Conservation (phyloP, 2,329 filamentous ascomycete species). For the Fusarium setosum region DNA sequence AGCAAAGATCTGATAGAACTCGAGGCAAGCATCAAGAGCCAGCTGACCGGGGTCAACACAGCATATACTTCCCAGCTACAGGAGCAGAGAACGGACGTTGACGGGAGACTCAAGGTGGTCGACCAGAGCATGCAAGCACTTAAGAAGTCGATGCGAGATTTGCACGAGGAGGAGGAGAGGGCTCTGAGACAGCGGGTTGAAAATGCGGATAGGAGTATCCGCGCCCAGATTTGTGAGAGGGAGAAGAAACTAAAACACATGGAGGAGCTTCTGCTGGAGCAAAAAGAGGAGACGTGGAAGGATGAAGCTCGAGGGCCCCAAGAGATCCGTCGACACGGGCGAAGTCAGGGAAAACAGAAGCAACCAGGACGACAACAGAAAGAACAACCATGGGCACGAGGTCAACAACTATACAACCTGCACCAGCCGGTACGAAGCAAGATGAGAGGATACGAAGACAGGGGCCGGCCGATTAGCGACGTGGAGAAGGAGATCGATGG, state of each 20-base stretch:
- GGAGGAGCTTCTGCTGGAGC: not conserved
- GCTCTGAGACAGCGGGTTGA: not conserved
- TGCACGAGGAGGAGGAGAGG: not conserved
- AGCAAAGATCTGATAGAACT: not conserved
- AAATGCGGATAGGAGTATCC: not conserved
- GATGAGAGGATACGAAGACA: not conserved
- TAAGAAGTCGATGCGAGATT: constrained; percentile 1
- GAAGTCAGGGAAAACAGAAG: not conserved
- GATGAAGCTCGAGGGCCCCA: not conserved
- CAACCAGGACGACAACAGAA: not conserved
- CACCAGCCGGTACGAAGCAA: not conserved
- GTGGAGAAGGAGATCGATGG: not conserved
- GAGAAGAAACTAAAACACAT: not conserved
- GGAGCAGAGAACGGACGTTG: not conserved
- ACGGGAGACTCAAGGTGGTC: not conserved
- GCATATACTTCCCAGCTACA: not conserved
- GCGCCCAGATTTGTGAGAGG: not conserved
- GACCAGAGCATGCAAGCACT: not conserved
- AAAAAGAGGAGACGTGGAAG: not conserved
- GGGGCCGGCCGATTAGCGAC: not conserved
- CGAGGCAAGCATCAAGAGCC: not conserved
- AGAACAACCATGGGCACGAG: not conserved
- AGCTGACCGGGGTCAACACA: not conserved
- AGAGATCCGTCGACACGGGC: not conserved
- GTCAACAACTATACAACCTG: not conserved